Evolutionary conservation across 176 grass and related monocot genomes (phyloP).

Genomic region (Avena insularis): DNA sequence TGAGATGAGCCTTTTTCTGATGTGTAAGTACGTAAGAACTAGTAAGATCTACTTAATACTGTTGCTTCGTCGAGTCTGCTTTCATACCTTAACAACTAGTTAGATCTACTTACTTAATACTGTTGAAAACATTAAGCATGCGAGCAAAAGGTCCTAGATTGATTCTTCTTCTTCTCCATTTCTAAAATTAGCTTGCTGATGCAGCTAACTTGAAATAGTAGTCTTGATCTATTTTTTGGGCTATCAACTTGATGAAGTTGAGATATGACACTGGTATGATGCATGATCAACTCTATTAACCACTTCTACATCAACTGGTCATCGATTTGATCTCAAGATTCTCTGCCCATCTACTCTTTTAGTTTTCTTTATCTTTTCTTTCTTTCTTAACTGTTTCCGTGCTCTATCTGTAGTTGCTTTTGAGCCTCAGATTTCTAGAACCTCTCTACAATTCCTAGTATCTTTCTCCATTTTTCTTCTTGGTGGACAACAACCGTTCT

Average conservation of each 20-base stretch:
- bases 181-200: neutral
- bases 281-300: neutral
- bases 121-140: slow-evolving; percentile 2
- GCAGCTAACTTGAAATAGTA: neutral
- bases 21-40: neutral
- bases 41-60: neutral
- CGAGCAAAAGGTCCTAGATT: neutral
- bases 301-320: neutral
- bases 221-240: neutral
- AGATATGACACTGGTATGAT: neutral
- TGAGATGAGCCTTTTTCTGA: neutral
- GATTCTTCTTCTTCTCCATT: neutral
- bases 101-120: neutral
- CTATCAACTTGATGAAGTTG: neutral
- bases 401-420: neutral
- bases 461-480: neutral
- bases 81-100: neutral
- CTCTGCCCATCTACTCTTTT: neutral
- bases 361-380: neutral
- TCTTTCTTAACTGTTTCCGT: neutral
- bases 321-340: neutral
- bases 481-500: neutral
- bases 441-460: neutral
- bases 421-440: neutral
- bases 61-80: neutral